Percentiles rank a stretch among this genome's conserved stretches.
Conservation (phyloP, 768 basidiomycete species). For the Mycena vitilis region DNA sequence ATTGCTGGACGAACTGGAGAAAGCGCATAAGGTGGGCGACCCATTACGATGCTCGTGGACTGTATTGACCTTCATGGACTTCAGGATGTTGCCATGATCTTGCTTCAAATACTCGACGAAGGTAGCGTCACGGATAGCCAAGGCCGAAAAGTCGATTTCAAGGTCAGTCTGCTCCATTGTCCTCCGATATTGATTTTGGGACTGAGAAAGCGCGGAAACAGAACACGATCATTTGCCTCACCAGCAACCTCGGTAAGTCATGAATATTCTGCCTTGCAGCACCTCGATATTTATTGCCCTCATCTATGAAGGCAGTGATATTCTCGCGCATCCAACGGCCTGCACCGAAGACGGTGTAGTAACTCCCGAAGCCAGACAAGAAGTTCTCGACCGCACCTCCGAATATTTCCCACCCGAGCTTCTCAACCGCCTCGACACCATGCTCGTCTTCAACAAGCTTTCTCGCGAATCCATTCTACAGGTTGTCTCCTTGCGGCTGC, state of each 20-base stretch:
- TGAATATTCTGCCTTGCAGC: not conserved
- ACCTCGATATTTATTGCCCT: conserved; percentile 5
- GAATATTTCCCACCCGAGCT: conserved; percentile 92
- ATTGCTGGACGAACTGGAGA: conserved; percentile 90
- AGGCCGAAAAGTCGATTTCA: conserved; percentile 93
- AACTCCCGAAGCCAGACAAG: conserved; percentile 66
- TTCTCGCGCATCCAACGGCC: conserved; percentile 76
- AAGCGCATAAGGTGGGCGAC: conserved; percentile 80
- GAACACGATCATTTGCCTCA: conserved; percentile 94
- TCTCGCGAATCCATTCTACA: conserved; percentile 77
- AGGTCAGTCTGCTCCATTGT: conserved; percentile 51
- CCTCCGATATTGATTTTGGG: not conserved
- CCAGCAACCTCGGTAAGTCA: conserved; percentile 82
- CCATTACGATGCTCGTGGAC: not conserved
- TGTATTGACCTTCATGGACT: not conserved
- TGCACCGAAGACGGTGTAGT: conserved; percentile 74
- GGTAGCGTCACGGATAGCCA: conserved; percentile 92
- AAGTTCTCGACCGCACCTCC: conserved; percentile 80
- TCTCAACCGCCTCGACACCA: conserved; percentile 88
- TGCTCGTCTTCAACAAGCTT: conserved; percentile 92
- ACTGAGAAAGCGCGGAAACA: conserved; percentile 36
- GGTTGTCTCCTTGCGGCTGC: conserved; percentile 81
- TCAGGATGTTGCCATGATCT: conserved; percentile 88
- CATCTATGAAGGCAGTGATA: conserved; percentile 60
- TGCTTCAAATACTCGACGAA: conserved; percentile 92